A percentile compares a stretch with the other conserved stretches of the same genome.
These are phyloP conservation scores for Neurospora hispaniola DNA, from an alignment of 495 filamentous ascomycete genomes.

Conservation along the genomic window DNA sequence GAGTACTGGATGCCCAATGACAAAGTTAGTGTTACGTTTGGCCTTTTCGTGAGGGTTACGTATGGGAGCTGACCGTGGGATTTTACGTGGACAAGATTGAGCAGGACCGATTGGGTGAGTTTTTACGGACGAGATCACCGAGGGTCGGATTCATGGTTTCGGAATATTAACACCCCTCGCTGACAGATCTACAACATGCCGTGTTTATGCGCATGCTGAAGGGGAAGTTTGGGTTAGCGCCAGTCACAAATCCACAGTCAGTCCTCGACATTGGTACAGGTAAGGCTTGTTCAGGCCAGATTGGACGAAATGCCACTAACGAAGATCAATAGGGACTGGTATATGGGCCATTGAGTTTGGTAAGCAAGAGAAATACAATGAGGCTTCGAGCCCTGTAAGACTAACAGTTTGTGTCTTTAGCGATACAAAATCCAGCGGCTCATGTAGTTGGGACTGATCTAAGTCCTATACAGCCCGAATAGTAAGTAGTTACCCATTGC, in stretches of 20 bases:
- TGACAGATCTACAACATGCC: constrained; percentile 40
- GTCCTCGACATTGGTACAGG: constrained; percentile 37
- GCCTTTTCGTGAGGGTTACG: not conserved
- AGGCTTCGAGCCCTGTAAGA: not conserved
- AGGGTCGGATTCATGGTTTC: not conserved
- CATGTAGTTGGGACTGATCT: constrained; percentile 35
- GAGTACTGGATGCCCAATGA: constrained; percentile 24
- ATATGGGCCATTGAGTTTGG: constrained; percentile 35
- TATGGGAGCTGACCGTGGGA: not conserved
- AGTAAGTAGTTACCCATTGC: constrained; percentile 4
- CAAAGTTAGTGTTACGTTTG: constrained; percentile 10
- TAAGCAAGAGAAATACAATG: not conserved
- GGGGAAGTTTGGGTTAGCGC: constrained; percentile 30
- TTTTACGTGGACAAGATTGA: constrained; percentile 21
- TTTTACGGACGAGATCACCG: not conserved
- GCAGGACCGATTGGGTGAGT: constrained; percentile 34
- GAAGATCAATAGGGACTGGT: constrained; percentile 23
- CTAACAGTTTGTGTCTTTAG: constrained; percentile 4
- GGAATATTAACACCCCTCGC: not conserved
- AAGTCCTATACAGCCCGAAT: constrained; percentile 36
- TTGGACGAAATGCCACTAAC: not conserved
- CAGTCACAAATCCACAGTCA: constrained; percentile 25
- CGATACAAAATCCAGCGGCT: constrained; percentile 15
- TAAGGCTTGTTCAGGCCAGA: constrained; percentile 3
- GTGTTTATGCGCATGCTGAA: constrained; percentile 32